Evolutionary conservation across 2,329 filamentous ascomycete genomes (phyloP), one percentile per base, ranked within the genome.

Genomic region (Colletotrichum sp.): DNA sequence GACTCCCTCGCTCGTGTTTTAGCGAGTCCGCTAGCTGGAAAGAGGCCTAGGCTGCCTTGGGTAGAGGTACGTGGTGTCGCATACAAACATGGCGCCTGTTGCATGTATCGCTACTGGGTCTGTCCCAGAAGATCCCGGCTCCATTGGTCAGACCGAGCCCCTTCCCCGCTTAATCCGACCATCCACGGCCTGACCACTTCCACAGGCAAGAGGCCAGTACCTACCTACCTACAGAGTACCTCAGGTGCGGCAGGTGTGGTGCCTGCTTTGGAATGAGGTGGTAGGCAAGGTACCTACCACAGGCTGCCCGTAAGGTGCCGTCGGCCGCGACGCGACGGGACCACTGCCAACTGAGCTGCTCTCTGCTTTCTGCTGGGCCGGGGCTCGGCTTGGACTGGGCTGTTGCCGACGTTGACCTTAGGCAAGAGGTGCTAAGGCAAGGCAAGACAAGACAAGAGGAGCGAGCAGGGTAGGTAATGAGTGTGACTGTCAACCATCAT

Each of bases 141-240:
- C 69, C 43, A 77, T 77, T 77, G 76, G 76, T 13, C 63, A 34
- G n/a, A 65, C 21, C 28, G 16, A 10, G n/a, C 34, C 21, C 38
- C 24, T 77, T 75, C 72, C 75, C 76, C 76, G 76, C 71, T 77
- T 64, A 48, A 65, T 55, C 59, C 71, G n/a, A 28, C 69, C 61
- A 64, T 59, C 12, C 28, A 66, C 61, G 68, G 69, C 62, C 16
- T 32, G 61, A 38, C 71, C 68, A 61, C 52, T 62, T 21, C 10
- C 43, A 52, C 43, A 52, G 43, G 43, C 43, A 52, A 52, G 43
- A 52, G n/a, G 43, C 43, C 43, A 52, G 43, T 48, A 48, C 43
- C 43, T 21, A n/a, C 18, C 18, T 48, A 48, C 43, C 38, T 48
- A n/a, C 24, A 24, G 24, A 24, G 24, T 24, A 24, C 38, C 18